phyloP scores from a whole-genome alignment of 2,329 filamentous ascomycete genomes.

The Ceratocystis cacaofunesta region DNA sequence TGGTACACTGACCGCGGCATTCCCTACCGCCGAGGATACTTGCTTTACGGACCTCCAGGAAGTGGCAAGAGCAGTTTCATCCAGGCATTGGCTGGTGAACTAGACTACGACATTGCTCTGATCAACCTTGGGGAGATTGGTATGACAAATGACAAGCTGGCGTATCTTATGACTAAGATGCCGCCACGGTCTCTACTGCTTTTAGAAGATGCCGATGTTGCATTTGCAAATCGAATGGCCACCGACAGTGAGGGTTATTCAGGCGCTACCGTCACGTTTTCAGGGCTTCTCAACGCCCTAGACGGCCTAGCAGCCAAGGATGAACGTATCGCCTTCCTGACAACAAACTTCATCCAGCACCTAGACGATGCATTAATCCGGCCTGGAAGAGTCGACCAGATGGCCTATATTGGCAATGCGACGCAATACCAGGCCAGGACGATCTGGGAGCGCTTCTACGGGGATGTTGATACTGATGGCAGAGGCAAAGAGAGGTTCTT shows the following conservation, averaged over 20 bases:
- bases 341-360: constrained; percentile 84
- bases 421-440: constrained; percentile 67
- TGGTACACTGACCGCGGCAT: constrained; percentile 96
- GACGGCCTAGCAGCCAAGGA: constrained; percentile 92
- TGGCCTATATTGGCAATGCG: constrained; percentile 74
- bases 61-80: constrained; percentile 95
- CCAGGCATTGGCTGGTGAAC: constrained; percentile 78
- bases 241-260: constrained; percentile 69
- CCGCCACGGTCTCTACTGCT: constrained; percentile 70
- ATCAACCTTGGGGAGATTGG: constrained; percentile 82
- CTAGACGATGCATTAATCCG: constrained; percentile 80
- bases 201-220: constrained; percentile 82
- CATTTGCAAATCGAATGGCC: constrained; percentile 68
- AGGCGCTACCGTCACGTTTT: constrained; percentile 85
- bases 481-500: constrained; percentile 55
- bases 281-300: constrained; percentile 68
- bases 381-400: constrained; percentile 88
- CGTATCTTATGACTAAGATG: constrained; percentile 71
- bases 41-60: constrained; percentile 77
- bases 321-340: constrained; percentile 84
- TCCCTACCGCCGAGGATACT: constrained; percentile 77
- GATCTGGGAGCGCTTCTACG: constrained; percentile 94
- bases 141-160: constrained; percentile 76
- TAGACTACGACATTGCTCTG: constrained; percentile 87
- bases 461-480: constrained; percentile 55